These are phyloP conservation scores for Cardiospermum halicacabum DNA, from an alignment of 345 rosid genomes.

Conservation along the genomic window DNA sequence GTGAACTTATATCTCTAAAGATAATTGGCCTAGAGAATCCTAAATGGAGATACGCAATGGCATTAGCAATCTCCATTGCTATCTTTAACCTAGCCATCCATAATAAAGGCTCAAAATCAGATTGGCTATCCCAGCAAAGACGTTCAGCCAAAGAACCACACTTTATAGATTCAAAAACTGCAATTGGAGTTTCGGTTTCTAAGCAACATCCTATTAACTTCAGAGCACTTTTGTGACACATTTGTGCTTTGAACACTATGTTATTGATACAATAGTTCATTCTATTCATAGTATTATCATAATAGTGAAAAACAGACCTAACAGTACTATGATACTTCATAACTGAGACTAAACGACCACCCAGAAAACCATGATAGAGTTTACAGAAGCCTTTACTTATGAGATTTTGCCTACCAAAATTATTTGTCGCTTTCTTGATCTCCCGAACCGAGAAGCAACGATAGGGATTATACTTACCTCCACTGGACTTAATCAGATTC, in stretches of 20 bases:
- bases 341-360: conserved; percentile 8
- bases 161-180: too few species aligned
- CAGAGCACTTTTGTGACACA: conserved; percentile 22
- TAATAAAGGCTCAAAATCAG: neutral
- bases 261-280: conserved; percentile 1
- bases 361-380: conserved; percentile 12
- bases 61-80: conserved; percentile 17
- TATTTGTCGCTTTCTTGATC: conserved; percentile 13
- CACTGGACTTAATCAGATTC: too few species aligned
- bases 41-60: neutral
- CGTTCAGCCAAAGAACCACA: too few species aligned
- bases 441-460: conserved; percentile 12
- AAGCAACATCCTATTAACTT: conserved; percentile 10
- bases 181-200: too few species aligned
- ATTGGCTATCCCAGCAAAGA: neutral
- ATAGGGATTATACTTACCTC: conserved; percentile 15
- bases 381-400: too few species aligned
- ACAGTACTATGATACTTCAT: too few species aligned
- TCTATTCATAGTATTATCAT: too few species aligned
- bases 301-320: too few species aligned
- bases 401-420: too few species aligned
- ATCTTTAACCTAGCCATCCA: conserved; percentile 8
- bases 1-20: conserved; percentile 3
- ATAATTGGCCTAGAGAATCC: neutral
- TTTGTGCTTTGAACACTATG: conserved; percentile 7